Evolutionary conservation across 2,329 filamentous ascomycete genomes (phyloP).

Genomic region (Colletotrichum salicis): DNA sequence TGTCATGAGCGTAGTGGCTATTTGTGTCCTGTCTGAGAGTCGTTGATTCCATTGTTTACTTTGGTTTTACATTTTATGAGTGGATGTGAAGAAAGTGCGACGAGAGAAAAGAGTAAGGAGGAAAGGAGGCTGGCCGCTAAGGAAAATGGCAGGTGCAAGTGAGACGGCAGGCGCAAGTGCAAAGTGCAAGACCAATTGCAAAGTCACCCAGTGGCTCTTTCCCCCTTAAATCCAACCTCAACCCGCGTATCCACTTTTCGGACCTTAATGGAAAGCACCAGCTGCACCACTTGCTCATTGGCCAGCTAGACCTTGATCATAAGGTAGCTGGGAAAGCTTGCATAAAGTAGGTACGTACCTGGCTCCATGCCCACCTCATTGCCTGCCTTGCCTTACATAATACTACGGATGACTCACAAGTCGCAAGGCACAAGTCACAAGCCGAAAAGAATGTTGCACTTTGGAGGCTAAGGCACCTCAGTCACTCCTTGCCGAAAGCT

Average conservation of each 20-base stretch:
- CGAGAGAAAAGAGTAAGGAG: conserved; percentile 22
- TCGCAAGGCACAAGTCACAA: no score
- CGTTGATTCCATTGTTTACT: conserved; percentile 27
- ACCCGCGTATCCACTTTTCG: conserved; percentile 19
- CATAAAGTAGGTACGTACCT: neutral
- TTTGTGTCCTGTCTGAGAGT: conserved; percentile 15
- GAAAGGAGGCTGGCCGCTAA: conserved; percentile 12
- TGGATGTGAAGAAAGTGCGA: neutral
- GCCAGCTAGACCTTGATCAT: neutral
- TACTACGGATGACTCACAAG: no score
- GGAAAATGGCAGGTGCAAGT: conserved; percentile 14
- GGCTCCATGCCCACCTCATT: no score
- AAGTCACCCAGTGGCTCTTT: conserved; percentile 12
- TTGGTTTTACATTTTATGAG: neutral
- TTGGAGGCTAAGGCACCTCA: neutral
- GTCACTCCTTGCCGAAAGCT: neutral
- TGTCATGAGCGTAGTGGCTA: conserved; percentile 1
- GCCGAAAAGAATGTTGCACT: neutral
- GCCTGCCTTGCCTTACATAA: no score
- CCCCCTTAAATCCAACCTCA: conserved; percentile 18
- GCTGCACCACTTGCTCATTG: neutral
- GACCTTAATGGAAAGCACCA: neutral
- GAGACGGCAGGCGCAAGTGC: conserved; percentile 5
- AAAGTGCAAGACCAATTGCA: neutral
- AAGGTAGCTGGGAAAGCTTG: neutral